Evolutionary conservation across 73 alveolate species (phyloP).

Genomic region (Uronychia setigera): DNA sequence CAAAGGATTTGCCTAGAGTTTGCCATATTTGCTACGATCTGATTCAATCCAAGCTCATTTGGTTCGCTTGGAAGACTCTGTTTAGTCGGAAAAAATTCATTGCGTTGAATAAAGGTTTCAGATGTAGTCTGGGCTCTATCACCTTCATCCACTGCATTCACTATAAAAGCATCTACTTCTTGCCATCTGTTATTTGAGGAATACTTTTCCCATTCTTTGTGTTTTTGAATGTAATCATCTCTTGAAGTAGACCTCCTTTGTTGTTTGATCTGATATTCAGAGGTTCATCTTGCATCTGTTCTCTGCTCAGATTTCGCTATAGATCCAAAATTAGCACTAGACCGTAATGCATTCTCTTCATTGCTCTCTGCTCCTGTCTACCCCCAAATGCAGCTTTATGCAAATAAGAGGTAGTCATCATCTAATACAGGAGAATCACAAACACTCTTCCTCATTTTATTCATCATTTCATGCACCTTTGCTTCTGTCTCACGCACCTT

Average conservation of each 20-base stretch:
- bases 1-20: no score
- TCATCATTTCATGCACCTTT: neutral
- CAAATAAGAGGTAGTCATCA: neutral
- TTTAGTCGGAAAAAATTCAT: neutral
- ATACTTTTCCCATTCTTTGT: neutral
- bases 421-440: neutral
- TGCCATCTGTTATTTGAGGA: neutral
- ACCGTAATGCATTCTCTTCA: neutral
- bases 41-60: neutral
- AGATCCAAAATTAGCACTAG: no score
- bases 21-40: no score
- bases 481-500: neutral
- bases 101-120: neutral
- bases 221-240: neutral
- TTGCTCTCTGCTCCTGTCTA: neutral
- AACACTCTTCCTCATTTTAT: neutral
- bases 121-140: neutral
- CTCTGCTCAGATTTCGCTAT: no score
- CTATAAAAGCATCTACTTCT: neutral
- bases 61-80: neutral
- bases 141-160: neutral
- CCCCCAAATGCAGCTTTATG: neutral
- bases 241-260: neutral
- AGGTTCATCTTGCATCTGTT: neutral
- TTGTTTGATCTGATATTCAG: neutral